phyloP scores from a whole-genome alignment of 306 rosid species.

The barrel medic (Medicago truncatula) region DNA sequence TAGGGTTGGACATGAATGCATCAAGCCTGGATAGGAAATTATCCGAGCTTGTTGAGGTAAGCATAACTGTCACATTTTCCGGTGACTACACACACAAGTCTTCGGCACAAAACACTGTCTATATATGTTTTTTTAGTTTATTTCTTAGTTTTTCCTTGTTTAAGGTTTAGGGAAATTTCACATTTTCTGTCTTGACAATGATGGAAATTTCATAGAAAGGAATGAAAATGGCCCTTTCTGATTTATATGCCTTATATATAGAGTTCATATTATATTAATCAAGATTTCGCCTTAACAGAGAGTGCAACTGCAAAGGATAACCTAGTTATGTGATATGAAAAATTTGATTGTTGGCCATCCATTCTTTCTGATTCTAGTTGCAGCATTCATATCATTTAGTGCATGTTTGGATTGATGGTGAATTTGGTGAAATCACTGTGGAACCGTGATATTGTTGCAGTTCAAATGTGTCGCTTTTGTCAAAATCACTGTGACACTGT shows the following conservation, averaged over 20 bases:
- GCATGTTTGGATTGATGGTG: not conserved
- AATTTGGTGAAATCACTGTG: not conserved
- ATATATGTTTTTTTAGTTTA: not conserved
- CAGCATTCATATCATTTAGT: not conserved
- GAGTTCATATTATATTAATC: not conserved
- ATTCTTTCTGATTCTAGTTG: not conserved
- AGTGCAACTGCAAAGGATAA: slow-evolving; percentile 22
- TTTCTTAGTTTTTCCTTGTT: slow-evolving; percentile 10
- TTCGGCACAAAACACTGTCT: slow-evolving; percentile 11
- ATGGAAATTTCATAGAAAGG: slow-evolving; percentile 19
- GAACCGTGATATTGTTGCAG: not conserved
- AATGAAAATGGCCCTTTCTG: not conserved
- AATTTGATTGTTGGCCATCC: not conserved
- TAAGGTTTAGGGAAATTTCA: too few species aligned
- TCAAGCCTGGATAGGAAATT: slow-evolving; percentile 55
- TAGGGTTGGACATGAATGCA: slow-evolving; percentile 71
- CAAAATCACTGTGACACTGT: not conserved
- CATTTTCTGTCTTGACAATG: too few species aligned
- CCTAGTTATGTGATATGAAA: slow-evolving; percentile 17
- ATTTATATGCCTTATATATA: slow-evolving; percentile 8
- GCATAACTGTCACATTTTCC: slow-evolving; percentile 24
- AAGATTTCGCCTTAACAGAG: not conserved
- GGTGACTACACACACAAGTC: not conserved
- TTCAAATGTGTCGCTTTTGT: not conserved
- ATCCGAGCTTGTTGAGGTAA: slow-evolving; percentile 77